phyloP scores from a whole-genome alignment of 331 rosid genomes.

The Quercus tomentella region DNA sequence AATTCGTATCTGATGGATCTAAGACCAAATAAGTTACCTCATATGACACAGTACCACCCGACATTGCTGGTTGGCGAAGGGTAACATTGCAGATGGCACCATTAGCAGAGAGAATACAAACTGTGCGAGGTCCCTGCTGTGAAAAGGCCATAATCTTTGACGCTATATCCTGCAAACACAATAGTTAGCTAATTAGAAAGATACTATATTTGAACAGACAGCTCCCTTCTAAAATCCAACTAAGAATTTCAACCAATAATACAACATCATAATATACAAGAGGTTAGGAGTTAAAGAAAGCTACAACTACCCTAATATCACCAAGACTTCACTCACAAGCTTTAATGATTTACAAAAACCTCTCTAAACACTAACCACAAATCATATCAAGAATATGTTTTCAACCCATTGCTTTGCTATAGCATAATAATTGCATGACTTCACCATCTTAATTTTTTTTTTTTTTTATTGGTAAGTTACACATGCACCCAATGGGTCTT shows the following conservation, averaged over 20 bases:
- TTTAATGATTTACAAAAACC: not conserved
- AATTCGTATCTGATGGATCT: not conserved
- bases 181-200: slow-evolving; percentile 10
- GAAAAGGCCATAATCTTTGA: slow-evolving; percentile 51
- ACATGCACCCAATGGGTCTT: too few species aligned
- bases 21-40: slow-evolving; percentile 50
- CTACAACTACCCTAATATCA: not conserved
- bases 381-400: not conserved
- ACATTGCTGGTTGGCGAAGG: slow-evolving; percentile 42
- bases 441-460: not conserved
- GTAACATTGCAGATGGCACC: slow-evolving; percentile 65
- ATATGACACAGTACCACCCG: slow-evolving; percentile 47
- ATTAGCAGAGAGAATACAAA: slow-evolving; percentile 70
- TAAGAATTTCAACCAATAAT: not conserved
- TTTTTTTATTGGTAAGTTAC: too few species aligned
- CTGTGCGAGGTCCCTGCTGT: slow-evolving; percentile 61
- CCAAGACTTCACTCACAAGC: not conserved
- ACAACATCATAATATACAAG: not conserved
- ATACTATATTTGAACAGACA: not conserved
- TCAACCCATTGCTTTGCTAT: not conserved
- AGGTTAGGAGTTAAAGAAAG: not conserved
- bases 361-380: not conserved
- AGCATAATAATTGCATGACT: not conserved
- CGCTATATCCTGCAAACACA: slow-evolving; percentile 62
- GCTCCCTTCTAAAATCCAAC: not conserved